Evolutionary conservation across 306 rosid genomes (phyloP), one percentile per base, ranked within the genome.

Genomic region (Casuarina cunninghamiana): DNA sequence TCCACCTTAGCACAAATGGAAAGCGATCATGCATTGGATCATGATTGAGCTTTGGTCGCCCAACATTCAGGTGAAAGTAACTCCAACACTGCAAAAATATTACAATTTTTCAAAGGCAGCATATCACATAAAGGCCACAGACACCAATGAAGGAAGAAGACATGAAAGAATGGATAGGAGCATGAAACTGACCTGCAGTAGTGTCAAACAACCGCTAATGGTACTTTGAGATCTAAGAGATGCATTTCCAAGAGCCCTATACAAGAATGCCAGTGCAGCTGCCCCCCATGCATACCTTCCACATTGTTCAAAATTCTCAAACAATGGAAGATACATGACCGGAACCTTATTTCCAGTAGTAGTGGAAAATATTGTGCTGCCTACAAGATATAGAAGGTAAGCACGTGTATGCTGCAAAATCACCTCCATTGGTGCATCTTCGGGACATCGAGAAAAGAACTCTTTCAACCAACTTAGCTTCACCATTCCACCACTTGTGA

Each of bases 311-410:
- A 96, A 96, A 87, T 90, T 77, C 80, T 90, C 98, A 79, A 96
- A 96, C 75, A 96, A 85, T 54, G 98, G 99, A 86, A 96, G 96
- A 87, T 96, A 96, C 99, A 96, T 96, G 73, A 96, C 98, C 60
- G 99, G 99, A 69, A 96, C 99, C 88, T 96, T 96, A 82, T 96
- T 96, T 75, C 99, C 99, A 6, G 99, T 96, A 41, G 99, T 96
- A 41, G 99, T 96, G 74, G 99, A 96, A 84, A 96, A 96, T 74
- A 96, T 87, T 39, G 99, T 96, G 86, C 99, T 96, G 51, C 99
- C 99, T 42, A 96, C 96, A 53, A 96, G 99, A 86, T 96, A 96
- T 50, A 96, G 94, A 82, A 96, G 98, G 87, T 96, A 96, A 35
- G 98, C 99, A 62, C 99, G 97, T 5, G 99, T 96, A 78, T 96